Evolutionary conservation across 192 early-diverging fungal genomes (phyloP).

Genomic region (Entrophospora sp.): DNA sequence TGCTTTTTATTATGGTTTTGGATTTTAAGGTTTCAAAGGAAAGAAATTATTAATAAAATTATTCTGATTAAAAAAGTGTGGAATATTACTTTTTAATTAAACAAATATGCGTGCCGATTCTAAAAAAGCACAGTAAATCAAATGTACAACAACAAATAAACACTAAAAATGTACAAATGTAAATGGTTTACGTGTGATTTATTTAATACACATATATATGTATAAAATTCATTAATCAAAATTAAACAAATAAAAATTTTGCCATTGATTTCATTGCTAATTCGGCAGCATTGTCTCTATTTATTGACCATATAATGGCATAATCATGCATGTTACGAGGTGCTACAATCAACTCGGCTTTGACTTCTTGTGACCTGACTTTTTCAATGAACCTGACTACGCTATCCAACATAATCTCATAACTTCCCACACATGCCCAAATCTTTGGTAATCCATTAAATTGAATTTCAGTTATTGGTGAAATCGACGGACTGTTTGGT

Average conservation of each 20-base stretch:
- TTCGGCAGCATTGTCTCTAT: background rate
- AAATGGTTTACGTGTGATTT: too few relatives aligned
- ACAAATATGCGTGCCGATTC: too few relatives aligned
- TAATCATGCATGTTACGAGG: slow-evolving; percentile 5
- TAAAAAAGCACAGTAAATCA: too few relatives aligned
- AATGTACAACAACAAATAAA: too few relatives aligned
- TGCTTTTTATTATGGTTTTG: too few relatives aligned
- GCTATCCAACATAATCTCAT: background rate
- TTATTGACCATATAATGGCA: background rate
- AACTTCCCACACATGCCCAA: slow-evolving; percentile 3
- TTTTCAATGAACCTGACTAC: slow-evolving; percentile 1
- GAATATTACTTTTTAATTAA: too few relatives aligned
- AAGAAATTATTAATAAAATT: too few relatives aligned
- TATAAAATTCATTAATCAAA: too few relatives aligned
- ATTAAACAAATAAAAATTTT: slow-evolving; percentile 12
- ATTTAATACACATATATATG: too few relatives aligned
- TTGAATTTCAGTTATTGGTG: slow-evolving; percentile 1
- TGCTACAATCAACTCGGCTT: background rate
- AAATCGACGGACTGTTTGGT: background rate
- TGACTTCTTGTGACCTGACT: background rate
- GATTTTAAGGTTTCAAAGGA: too few relatives aligned
- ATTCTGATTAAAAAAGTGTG: too few relatives aligned
- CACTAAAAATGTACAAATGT: too few relatives aligned
- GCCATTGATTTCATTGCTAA: background rate
- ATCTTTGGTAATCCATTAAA: slow-evolving; percentile 2